Percentiles rank a stretch among this genome's conserved stretches.
Conservation (phyloP, 306 rosid species). For the Hippophae rhamnoides region DNA sequence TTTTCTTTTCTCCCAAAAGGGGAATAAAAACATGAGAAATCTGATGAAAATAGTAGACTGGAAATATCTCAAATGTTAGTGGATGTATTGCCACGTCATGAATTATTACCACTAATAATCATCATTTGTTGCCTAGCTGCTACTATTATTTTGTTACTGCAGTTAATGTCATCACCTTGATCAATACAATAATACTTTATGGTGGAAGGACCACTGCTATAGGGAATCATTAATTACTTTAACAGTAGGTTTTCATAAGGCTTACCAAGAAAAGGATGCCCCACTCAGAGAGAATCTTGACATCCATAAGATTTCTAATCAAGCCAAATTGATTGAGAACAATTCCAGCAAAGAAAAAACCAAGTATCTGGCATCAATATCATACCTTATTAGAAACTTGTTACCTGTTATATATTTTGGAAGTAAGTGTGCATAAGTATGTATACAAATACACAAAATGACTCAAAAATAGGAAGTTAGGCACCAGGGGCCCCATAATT, state of each 20-base stretch:
- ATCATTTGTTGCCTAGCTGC: too few species aligned
- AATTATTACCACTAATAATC: too few species aligned
- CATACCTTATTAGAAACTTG: constrained; percentile 5
- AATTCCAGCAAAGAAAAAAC: constrained; percentile 94
- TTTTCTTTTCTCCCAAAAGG: background rate
- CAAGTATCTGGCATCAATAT: constrained; percentile 72
- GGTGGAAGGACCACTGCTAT: background rate
- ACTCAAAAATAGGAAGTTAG: too few species aligned
- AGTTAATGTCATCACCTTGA: too few species aligned
- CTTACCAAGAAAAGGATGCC: constrained; percentile 99
- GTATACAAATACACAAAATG: too few species aligned
- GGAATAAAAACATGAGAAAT: background rate
- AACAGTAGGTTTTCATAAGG: constrained; percentile 13
- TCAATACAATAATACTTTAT: background rate
- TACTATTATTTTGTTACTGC: too few species aligned
- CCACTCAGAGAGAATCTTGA: constrained; percentile 92
- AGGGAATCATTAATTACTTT: constrained; percentile 5
- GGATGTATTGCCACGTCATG: background rate
- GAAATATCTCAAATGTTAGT: background rate
- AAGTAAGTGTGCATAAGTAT: background rate
- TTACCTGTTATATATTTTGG: background rate
- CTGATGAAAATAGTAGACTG: background rate
- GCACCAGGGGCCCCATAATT: too few species aligned
- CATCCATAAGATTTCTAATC: constrained; percentile 87
- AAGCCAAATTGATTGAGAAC: constrained; percentile 92